phyloP scores from a whole-genome alignment of 2,329 filamentous ascomycete genomes.

The Ophiocordyceps camponoti-leonardi region DNA sequence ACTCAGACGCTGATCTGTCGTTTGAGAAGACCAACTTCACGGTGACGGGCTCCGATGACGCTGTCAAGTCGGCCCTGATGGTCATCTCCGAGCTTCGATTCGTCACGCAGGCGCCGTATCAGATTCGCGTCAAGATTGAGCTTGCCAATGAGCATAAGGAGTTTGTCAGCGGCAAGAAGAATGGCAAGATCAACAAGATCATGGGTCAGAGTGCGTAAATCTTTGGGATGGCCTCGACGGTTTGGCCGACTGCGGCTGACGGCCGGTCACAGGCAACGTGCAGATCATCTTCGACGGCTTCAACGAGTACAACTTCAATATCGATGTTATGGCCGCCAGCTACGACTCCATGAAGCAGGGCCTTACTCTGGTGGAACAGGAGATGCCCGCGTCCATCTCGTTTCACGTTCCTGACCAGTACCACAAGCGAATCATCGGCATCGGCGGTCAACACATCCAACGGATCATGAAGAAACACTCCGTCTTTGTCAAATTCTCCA shows the following conservation, averaged over 20 bases:
- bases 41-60: conserved; percentile 88
- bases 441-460: conserved; percentile 95
- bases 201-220: conserved; percentile 67
- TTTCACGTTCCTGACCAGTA: conserved; percentile 99
- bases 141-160: conserved; percentile 99
- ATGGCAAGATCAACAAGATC: conserved; percentile 99
- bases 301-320: conserved; percentile 99
- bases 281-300: conserved; percentile 99
- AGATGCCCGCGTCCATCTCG: conserved; percentile 97
- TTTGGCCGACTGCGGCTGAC: no score
- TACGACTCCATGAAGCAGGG: conserved; percentile 94
- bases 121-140: conserved; percentile 95
- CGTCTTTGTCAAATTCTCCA: conserved; percentile 98
- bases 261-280: conserved; percentile 54
- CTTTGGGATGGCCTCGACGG: background rate
- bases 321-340: conserved; percentile 81
- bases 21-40: conserved; percentile 92
- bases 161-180: conserved; percentile 98
- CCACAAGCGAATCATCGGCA: conserved; percentile 97
- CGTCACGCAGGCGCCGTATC: conserved; percentile 71
- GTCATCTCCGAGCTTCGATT: conserved; percentile 88
- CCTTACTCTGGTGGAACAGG: conserved; percentile 83
- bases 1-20: conserved; percentile 84
- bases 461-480: conserved; percentile 99
- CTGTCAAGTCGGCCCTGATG: conserved; percentile 86